Conservation (phyloP, 768 basidiomycete species). For the Rhizopogon roseolus region DNA sequence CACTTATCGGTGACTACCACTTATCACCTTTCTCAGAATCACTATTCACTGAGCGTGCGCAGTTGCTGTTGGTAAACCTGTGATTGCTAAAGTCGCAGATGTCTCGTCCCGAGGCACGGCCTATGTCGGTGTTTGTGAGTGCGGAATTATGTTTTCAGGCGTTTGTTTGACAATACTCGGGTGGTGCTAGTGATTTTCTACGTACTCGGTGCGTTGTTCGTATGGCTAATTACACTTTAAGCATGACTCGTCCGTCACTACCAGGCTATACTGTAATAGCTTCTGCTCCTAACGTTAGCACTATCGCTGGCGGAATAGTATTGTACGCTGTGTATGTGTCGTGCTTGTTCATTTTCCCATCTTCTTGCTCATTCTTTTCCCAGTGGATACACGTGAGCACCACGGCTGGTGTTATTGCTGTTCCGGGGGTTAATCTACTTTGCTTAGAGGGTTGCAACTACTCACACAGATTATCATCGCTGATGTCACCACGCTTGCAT, state of each 20-base stretch:
- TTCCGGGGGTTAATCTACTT: background rate
- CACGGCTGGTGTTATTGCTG: constrained; percentile 2
- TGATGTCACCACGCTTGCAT: constrained; percentile 53
- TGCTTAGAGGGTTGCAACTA: constrained; percentile 51
- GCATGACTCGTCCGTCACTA: background rate
- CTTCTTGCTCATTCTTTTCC: constrained; percentile 17
- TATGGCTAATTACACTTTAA: background rate
- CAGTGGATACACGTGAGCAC: constrained; percentile 55
- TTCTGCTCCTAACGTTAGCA: constrained; percentile 38
- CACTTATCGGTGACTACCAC: constrained; percentile 44
- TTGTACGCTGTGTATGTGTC: constrained; percentile 48
- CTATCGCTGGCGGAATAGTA: constrained; percentile 51
- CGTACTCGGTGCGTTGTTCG: constrained; percentile 40
- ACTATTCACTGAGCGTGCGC: constrained; percentile 14
- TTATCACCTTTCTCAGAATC: background rate
- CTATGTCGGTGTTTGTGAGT: constrained; percentile 53
- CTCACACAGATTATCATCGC: constrained; percentile 62
- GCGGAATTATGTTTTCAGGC: background rate
- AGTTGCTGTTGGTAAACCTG: constrained; percentile 55
- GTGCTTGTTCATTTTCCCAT: background rate
- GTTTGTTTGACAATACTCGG: background rate
- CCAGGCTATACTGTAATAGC: constrained; percentile 51
- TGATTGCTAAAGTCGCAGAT: constrained; percentile 72
- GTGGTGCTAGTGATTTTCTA: constrained; percentile 47
- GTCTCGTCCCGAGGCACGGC: constrained; percentile 63